These are phyloP conservation scores for Bryoerythrophyllum caledonicum DNA, from an alignment of 225 moss, liverwort and hornwort genomes.

Conservation along the genomic window DNA sequence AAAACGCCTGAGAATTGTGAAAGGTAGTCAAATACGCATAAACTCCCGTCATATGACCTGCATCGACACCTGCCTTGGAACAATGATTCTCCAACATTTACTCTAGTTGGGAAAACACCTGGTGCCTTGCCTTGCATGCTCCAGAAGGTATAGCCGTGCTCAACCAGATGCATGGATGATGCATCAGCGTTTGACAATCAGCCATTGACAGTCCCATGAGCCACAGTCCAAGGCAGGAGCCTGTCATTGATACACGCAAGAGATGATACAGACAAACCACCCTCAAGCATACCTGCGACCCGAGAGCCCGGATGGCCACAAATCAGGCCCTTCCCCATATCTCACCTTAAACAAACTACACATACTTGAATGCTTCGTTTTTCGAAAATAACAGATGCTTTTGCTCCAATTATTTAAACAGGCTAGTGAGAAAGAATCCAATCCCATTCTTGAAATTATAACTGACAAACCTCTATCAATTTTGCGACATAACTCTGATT, in stretches of 20 bases:
- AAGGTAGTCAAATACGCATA: conserved; percentile 42
- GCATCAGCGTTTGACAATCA: conserved; percentile 88
- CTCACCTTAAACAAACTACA: conserved; percentile 55
- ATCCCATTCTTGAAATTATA: not conserved
- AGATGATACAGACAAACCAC: conserved; percentile 95
- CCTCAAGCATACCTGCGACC: conserved; percentile 97
- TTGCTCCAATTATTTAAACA: conserved; percentile 16
- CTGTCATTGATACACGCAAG: conserved; percentile 86
- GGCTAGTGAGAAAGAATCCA: not conserved
- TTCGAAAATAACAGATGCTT: conserved; percentile 11
- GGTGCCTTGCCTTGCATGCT: conserved; percentile 99
- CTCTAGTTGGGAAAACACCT: conserved; percentile 79
- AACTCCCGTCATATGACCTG: conserved; percentile 60
- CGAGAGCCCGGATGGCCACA: conserved; percentile 92
- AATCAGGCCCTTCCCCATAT: conserved; percentile 82
- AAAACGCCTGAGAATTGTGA: conserved; percentile 33
- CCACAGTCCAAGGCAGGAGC: conserved; percentile 88
- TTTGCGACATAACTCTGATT: conserved; percentile 8
- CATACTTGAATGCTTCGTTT: conserved; percentile 25
- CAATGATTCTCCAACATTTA: conserved; percentile 48
- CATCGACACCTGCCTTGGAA: conserved; percentile 46
- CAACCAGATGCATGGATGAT: conserved; percentile 89
- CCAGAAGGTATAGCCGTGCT: conserved; percentile 88
- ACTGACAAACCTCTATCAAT: conserved; percentile 16
- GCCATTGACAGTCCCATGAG: conserved; percentile 90